phyloP scores from a whole-genome alignment of 257 asterid species.

The Petrea volubilis region DNA sequence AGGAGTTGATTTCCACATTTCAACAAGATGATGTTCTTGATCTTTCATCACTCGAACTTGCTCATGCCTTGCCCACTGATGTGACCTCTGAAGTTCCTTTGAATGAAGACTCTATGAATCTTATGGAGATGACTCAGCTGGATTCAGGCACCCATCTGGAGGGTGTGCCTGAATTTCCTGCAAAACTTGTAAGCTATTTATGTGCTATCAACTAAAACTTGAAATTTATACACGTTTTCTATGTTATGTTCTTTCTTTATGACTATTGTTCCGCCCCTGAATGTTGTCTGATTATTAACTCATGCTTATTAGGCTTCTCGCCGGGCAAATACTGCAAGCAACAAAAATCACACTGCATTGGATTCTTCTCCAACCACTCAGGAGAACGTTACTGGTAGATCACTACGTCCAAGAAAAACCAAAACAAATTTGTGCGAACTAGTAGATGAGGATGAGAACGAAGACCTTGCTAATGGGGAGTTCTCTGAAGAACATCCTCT shows the following conservation, averaged over 20 bases:
- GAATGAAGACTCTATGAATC: slow-evolving; percentile 42
- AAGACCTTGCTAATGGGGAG: slow-evolving; percentile 34
- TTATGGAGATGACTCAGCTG: slow-evolving; percentile 32
- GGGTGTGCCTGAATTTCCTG: slow-evolving; percentile 45
- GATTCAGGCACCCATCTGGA: slow-evolving; percentile 39
- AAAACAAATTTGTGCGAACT: slow-evolving; percentile 25
- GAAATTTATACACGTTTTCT: background rate
- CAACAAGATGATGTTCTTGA: slow-evolving; percentile 49
- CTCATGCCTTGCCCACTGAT: slow-evolving; percentile 36
- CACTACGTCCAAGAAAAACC: slow-evolving; percentile 46
- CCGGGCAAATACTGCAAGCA: slow-evolving; percentile 48
- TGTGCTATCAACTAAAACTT: slow-evolving; percentile 6
- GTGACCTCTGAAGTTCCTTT: slow-evolving; percentile 39
- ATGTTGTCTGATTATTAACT: background rate
- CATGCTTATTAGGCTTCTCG: slow-evolving; percentile 48
- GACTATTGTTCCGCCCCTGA: slow-evolving; percentile 16
- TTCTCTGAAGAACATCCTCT: slow-evolving; percentile 34
- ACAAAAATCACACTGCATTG: slow-evolving; percentile 22
- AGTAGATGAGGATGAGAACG: slow-evolving; percentile 52
- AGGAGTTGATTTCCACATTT: slow-evolving; percentile 33
- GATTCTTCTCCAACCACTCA: slow-evolving; percentile 40
- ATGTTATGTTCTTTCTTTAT: background rate
- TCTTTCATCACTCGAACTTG: slow-evolving; percentile 49
- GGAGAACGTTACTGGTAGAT: slow-evolving; percentile 43
- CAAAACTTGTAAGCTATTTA: slow-evolving; percentile 46